Base-by-base conservation (phyloP, 2,329 filamentous ascomycete genomes). In the Cryphonectria naterciae region DNA sequence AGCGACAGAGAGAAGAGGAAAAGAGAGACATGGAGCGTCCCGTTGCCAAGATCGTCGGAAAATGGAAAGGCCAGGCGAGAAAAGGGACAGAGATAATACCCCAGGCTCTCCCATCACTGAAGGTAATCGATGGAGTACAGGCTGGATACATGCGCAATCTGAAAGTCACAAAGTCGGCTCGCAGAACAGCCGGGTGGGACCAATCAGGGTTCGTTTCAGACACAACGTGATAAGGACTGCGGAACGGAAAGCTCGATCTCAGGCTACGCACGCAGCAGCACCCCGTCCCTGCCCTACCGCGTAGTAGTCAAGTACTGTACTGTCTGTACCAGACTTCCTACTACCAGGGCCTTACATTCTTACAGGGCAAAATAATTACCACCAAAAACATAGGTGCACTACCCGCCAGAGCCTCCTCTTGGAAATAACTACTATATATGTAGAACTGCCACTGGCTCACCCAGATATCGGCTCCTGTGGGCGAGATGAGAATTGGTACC, bases 211-310 rank as follows among this genome's bases (percentile, higher is more conserved):
- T 13, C 54, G 28, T 28, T 41, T 4, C 35, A 22, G 58, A 64
- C 54, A 60, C 71, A 73, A 73, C 71, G 71, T 71, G 71, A 69
- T 72, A 62, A 73, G 71, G 66, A 65, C 49, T 54, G 28, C 65
- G 63, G 58, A 19, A 11, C 67, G 25, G 52, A 17, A 8, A 49
- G 19, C 17, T 49, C 17, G 43, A 49, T 49, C 43, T 49, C 19
- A 49, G 43, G 43, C 43, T 49, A 49, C 17, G 43, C 43, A 49
- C 37, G 41, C 41, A 43, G 41, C 41, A 43, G 41, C 41, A 17
- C 41, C 41, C 15, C 5, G 41, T 43, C 41, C 41, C 15, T 43
- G 41, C 41, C 41, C 41, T 43, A 43, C 15, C 41, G 41, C 41
- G 41, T 43, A 15, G 15, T 17, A 43, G 15, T 43, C 41, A 15